These are phyloP conservation scores for Myochromella boudieri DNA, from an alignment of 768 basidiomycete genomes.

Conservation along the genomic window DNA sequence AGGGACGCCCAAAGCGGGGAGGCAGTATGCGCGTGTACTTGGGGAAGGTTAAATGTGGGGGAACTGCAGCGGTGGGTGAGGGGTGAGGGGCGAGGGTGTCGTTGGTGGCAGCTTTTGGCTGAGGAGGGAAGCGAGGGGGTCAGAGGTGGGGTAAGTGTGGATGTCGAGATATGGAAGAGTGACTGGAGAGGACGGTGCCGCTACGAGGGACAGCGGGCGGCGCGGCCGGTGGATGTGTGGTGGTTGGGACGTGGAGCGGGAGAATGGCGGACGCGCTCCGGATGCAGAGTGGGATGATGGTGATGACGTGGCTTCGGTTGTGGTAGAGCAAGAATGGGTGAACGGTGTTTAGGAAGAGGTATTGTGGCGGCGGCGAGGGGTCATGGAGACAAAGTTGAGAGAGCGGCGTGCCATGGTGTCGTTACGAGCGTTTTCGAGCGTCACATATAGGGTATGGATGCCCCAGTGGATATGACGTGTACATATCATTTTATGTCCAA, in stretches of 20 bases:
- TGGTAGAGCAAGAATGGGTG: too few relatives aligned
- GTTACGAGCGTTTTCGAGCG: too few relatives aligned
- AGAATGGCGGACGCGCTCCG: constrained; percentile 2
- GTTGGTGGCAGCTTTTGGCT: constrained; percentile 63
- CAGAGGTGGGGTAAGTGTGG: constrained; percentile 75
- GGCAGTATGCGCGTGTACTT: constrained; percentile 16
- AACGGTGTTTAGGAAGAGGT: too few relatives aligned
- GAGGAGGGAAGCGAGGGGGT: constrained; percentile 83
- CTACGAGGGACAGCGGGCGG: background rate
- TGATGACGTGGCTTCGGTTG: too few relatives aligned
- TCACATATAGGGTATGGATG: too few relatives aligned
- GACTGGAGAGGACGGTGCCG: too few relatives aligned
- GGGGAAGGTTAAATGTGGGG: constrained; percentile 22
- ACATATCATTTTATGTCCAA: too few relatives aligned
- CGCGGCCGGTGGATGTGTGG: background rate
- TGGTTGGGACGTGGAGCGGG: background rate
- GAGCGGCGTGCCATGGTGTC: too few relatives aligned
- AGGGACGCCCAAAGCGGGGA: constrained; percentile 64
- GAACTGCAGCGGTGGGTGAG: constrained; percentile 24
- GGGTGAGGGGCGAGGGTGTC: background rate
- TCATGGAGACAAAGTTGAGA: too few relatives aligned
- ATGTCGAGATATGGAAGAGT: constrained; percentile 65
- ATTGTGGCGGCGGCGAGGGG: too few relatives aligned
- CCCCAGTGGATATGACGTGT: too few relatives aligned
- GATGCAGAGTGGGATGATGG: constrained; percentile 8